phyloP scores from a whole-genome alignment of 305 asterid species.

The Fraxinus angustifolia region DNA sequence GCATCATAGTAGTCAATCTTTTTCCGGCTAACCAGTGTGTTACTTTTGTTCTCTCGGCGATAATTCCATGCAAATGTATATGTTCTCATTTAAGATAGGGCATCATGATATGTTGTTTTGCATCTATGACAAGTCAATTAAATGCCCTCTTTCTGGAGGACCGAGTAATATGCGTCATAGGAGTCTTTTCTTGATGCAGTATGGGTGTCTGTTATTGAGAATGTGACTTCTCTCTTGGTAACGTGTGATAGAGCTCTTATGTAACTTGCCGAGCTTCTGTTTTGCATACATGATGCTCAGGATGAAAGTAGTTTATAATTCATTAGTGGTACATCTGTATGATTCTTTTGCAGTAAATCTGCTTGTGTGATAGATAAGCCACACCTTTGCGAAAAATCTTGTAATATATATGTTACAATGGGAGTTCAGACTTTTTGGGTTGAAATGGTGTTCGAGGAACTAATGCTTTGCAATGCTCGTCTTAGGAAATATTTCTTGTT shows the following conservation, averaged over 20 bases:
- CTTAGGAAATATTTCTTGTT: constrained; percentile 1
- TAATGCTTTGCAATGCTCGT: constrained; percentile 10
- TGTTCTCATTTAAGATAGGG: background rate
- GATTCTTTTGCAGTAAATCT: constrained; percentile 62
- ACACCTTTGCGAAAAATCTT: constrained; percentile 18
- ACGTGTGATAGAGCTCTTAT: constrained; percentile 24
- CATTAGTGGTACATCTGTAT: constrained; percentile 55
- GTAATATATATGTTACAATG: background rate
- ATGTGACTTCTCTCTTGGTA: constrained; percentile 19
- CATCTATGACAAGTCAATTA: background rate
- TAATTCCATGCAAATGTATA: background rate
- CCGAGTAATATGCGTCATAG: background rate
- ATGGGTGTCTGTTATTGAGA: constrained; percentile 9
- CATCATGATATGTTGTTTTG: background rate
- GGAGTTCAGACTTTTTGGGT: background rate
- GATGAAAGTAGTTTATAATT: constrained; percentile 52
- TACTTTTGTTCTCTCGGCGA: background rate
- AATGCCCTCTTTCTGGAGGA: background rate
- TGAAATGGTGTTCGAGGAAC: constrained; percentile 9
- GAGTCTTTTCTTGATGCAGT: background rate
- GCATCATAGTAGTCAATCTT: background rate
- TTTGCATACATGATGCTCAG: constrained; percentile 42
- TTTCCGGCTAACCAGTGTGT: background rate
- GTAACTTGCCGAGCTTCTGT: constrained; percentile 27
- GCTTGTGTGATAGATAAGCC: constrained; percentile 38